These are phyloP conservation scores for Paramecium sexaurelia DNA, from an alignment of 73 alveolate species.

Conservation along the genomic window DNA sequence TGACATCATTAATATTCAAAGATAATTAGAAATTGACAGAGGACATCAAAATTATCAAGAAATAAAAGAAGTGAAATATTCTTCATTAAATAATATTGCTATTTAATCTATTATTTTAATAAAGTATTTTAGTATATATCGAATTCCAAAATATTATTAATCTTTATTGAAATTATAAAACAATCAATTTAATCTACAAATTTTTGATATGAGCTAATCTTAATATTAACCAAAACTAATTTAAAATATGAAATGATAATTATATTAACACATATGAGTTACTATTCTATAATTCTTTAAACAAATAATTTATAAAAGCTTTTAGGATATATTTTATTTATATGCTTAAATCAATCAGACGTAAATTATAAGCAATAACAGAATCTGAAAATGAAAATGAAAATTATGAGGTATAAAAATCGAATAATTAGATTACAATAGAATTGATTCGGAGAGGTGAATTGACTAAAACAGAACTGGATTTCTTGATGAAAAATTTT, in stretches of 20 bases:
- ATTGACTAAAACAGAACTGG: slow-evolving; percentile 11
- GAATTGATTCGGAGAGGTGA: background rate
- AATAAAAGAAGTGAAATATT: slow-evolving; percentile 5
- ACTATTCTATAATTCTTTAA: too few relatives aligned
- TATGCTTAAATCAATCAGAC: background rate
- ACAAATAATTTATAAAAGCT: too few relatives aligned
- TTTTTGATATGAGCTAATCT: too few relatives aligned
- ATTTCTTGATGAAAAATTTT: slow-evolving; percentile 36
- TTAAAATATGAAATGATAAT: too few relatives aligned
- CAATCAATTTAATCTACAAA: too few relatives aligned
- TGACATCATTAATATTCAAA: background rate
- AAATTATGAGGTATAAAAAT: background rate
- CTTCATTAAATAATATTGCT: background rate
- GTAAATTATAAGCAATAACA: background rate
- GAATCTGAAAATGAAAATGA: background rate
- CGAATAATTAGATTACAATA: background rate
- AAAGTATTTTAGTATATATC: too few relatives aligned
- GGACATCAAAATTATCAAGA: slow-evolving; percentile 15
- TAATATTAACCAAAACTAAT: too few relatives aligned
- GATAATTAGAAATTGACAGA: slow-evolving; percentile 58
- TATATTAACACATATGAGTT: too few relatives aligned
- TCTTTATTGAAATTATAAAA: too few relatives aligned
- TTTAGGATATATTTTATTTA: background rate
- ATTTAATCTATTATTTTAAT: background rate
- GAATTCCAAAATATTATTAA: too few relatives aligned